These are phyloP conservation scores for Zygoascus sp. DNA, from an alignment of 1,139 yeast species.

Conservation along the genomic window DNA sequence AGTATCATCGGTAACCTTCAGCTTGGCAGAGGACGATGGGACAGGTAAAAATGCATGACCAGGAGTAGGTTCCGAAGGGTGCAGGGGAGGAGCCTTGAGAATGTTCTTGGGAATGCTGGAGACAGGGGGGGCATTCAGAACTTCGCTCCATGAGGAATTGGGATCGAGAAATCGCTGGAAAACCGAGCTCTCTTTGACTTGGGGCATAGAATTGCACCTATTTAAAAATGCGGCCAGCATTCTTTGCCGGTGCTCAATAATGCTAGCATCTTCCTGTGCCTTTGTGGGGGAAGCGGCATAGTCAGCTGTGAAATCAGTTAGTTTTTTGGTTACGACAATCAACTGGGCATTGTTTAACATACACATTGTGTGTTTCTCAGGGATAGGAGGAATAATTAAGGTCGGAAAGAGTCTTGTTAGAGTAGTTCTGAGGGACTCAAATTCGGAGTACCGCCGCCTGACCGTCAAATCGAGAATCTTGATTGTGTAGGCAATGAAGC, in stretches of 20 bases:
- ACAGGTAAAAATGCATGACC: slow-evolving; percentile 62
- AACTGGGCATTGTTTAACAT: slow-evolving; percentile 19
- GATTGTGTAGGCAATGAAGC: slow-evolving; percentile 78
- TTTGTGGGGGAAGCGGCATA: slow-evolving; percentile 52
- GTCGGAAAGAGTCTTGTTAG: slow-evolving; percentile 76
- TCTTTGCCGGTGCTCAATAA: slow-evolving; percentile 65
- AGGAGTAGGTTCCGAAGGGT: slow-evolving; percentile 49
- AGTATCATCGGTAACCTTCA: slow-evolving; percentile 31
- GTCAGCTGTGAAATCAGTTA: slow-evolving; percentile 28
- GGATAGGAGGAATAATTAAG: slow-evolving; percentile 84
- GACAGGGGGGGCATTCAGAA: slow-evolving; percentile 53
- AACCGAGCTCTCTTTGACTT: slow-evolving; percentile 55
- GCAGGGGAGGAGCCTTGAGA: slow-evolving; percentile 50
- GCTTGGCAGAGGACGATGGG: slow-evolving; percentile 46
- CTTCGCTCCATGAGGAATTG: slow-evolving; percentile 68
- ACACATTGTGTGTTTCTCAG: slow-evolving; percentile 73
- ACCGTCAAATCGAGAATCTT: slow-evolving; percentile 56
- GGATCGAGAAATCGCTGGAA: slow-evolving; percentile 81
- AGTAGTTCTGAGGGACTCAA: slow-evolving; percentile 71
- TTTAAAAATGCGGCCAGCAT: slow-evolving; percentile 73
- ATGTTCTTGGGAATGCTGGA: slow-evolving; percentile 51
- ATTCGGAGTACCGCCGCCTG: slow-evolving; percentile 84
- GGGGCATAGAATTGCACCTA: slow-evolving; percentile 59
- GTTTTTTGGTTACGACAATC: too few relatives aligned
- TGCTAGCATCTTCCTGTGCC: slow-evolving; percentile 49